A percentile compares a stretch with the other conserved stretches of the same genome.
These are phyloP conservation scores for Diplosphaera chodatii DNA, from an alignment of 139 green algal species.

Conservation along the genomic window DNA sequence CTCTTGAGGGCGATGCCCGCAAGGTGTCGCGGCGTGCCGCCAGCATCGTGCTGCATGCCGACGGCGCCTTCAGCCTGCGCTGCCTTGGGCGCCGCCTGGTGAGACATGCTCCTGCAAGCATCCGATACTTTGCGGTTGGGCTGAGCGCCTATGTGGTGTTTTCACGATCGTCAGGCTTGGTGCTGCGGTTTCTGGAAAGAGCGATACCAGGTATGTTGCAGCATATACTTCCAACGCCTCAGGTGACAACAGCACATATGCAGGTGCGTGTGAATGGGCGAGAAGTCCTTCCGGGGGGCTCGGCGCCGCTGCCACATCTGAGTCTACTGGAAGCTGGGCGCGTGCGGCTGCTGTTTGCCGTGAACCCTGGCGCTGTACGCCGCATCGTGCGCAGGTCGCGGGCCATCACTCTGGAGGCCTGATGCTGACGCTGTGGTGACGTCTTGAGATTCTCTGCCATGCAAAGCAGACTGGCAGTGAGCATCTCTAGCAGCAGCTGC, in stretches of 20 bases:
- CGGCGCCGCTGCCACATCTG: conserved; percentile 29
- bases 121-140: too few species aligned
- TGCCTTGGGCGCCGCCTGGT: conserved; percentile 22
- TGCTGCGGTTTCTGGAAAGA: too few species aligned
- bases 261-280: conserved; percentile 30
- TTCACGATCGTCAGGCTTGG: too few species aligned
- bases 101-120: background rate
- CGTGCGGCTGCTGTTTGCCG: conserved; percentile 40
- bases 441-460: too few species aligned
- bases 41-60: conserved; percentile 36
- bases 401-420: too few species aligned
- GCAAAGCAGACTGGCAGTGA: too few species aligned
- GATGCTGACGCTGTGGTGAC: too few species aligned
- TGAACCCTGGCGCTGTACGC: conserved; percentile 23
- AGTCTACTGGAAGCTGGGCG: conserved; percentile 36
- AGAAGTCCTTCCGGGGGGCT: conserved; percentile 15
- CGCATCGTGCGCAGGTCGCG: conserved; percentile 7
- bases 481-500: too few species aligned
- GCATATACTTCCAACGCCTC: too few species aligned
- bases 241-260: background rate
- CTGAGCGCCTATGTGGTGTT: too few species aligned
- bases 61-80: conserved; percentile 48
- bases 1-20: conserved; percentile 10
- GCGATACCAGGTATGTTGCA: background rate
- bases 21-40: conserved; percentile 43